Base-by-base conservation (phyloP, 2,329 filamentous ascomycete species). In the Paracoccidioides brasiliensis region DNA sequence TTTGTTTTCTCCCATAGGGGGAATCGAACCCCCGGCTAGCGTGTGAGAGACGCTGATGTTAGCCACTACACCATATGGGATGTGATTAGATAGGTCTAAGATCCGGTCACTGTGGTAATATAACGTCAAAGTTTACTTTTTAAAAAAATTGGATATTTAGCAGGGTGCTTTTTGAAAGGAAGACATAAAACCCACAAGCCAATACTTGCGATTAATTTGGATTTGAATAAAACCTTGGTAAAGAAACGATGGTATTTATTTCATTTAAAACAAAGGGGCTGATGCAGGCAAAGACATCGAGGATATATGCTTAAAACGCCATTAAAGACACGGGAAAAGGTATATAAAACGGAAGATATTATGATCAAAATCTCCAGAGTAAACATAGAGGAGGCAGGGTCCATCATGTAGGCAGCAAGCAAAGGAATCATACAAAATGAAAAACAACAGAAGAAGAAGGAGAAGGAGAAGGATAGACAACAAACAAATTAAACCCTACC, bases 41-140 rank as follows among this genome's bases (percentile, higher is more conserved):
- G 56, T 56, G 56, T 58, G 56, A 58, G 54, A 58, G 54, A 56
- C 56, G 55, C 54, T 52, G 56, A 58, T 56, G 56, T 58, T 58
- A 58, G 51, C 56, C 56, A 58, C 56, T 58, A 58, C 56, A 56
- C 56, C 56, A 58, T 58, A 58, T 53, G 48, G 56, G 56, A 58
- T 46, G 10, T 8, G n/a, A 52, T 32, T 40, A n/a, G 49, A 52
- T 15, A 15, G 4, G 5, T 1, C 22, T 9, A 12, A 37, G 22
- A 2, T 8, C 1, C 10, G 5, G 9, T 45, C 10, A 14, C 12
- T 10, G 5, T 41, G 40, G 8, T 14, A 14, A 46, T 32, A 8
- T 33, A 30, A 10, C 4, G 4, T 9, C 1, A 3, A 7, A 30
- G 22, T 22, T 22, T 1, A 22, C 22, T 22, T 22, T 22, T 22